Evolutionary conservation across 768 basidiomycete species (phyloP).

Genomic region (Pholiota molesta): DNA sequence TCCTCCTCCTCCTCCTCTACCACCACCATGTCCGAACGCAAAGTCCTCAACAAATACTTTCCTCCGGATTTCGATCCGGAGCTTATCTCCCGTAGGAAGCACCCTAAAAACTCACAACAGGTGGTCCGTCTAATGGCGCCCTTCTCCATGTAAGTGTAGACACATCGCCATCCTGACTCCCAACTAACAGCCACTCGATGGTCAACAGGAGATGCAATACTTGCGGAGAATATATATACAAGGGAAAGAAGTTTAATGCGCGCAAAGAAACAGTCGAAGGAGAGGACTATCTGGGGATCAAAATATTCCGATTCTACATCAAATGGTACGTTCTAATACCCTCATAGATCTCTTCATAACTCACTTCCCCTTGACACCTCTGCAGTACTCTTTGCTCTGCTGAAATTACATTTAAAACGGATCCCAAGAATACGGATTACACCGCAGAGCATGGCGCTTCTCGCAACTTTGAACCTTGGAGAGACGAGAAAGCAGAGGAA

Average conservation of each 20-base stretch:
- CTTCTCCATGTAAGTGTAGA: slow-evolving; percentile 81
- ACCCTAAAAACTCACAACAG: slow-evolving; percentile 94
- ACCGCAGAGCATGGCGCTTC: slow-evolving; percentile 94
- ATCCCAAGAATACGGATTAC: slow-evolving; percentile 97
- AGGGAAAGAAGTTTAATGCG: slow-evolving; percentile 99
- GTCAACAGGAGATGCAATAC: slow-evolving; percentile 81
- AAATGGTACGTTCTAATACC: slow-evolving; percentile 64
- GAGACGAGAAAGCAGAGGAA: slow-evolving; percentile 76
- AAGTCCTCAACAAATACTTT: slow-evolving; percentile 95
- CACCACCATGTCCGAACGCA: slow-evolving; percentile 77
- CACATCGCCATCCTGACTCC: slow-evolving; percentile 10
- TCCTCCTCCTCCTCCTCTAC: slow-evolving; percentile 12
- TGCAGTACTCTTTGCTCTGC: slow-evolving; percentile 90
- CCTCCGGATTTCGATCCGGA: slow-evolving; percentile 98
- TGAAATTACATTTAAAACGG: slow-evolving; percentile 99
- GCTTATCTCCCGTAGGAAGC: slow-evolving; percentile 89
- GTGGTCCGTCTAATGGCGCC: slow-evolving; percentile 99
- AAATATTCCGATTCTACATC: slow-evolving; percentile 92
- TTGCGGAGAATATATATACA: slow-evolving; percentile 98
- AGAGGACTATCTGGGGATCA: slow-evolving; percentile 98
- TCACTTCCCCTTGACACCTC: neutral
- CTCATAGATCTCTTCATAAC: neutral
- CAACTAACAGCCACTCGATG: slow-evolving; percentile 11
- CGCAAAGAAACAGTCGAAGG: slow-evolving; percentile 97
- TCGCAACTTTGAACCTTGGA: slow-evolving; percentile 97